phyloP scores from a whole-genome alignment of 371 early-diverging fungal genomes.

The Saksenaea vasiformis region DNA sequence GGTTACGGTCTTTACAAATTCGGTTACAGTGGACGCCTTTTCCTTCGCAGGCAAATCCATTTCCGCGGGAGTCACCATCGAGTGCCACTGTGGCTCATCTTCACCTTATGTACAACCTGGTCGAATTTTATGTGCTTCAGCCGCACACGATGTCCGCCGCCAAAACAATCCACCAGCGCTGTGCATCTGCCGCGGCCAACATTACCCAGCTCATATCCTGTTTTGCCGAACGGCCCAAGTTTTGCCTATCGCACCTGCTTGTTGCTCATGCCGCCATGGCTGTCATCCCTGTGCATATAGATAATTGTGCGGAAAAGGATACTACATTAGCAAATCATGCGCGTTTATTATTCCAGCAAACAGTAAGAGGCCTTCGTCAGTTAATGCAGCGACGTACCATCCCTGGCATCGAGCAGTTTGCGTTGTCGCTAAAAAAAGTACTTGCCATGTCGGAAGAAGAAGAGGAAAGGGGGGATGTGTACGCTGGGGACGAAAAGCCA shows the following conservation, averaged over 20 bases:
- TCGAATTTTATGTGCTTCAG: conserved; percentile 23
- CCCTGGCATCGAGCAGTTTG: conserved; percentile 26
- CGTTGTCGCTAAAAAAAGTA: conserved; percentile 9
- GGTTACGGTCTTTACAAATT: conserved; percentile 29
- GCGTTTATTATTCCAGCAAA: conserved; percentile 41
- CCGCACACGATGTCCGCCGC: conserved; percentile 14
- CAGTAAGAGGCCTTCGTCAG: conserved; percentile 22
- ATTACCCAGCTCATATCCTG: conserved; percentile 26
- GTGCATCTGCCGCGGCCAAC: conserved; percentile 26
- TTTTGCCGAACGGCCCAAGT: conserved; percentile 20
- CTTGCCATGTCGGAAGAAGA: conserved; percentile 20
- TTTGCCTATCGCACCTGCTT: conserved; percentile 23
- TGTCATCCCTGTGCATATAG: conserved; percentile 40
- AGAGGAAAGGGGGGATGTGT: background rate
- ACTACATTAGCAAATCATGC: conserved; percentile 30
- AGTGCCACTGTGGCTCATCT: conserved; percentile 34
- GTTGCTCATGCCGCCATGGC: conserved; percentile 34
- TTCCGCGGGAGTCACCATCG: conserved; percentile 32
- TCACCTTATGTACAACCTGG: conserved; percentile 30
- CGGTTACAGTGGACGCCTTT: conserved; percentile 39
- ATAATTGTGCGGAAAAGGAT: conserved; percentile 33
- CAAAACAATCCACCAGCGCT: conserved; percentile 20
- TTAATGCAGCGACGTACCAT: conserved; percentile 19
- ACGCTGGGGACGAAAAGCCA: background rate
- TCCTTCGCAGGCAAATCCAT: conserved; percentile 13